A percentile compares a stretch with the other conserved stretches of the same genome.
Conservation (phyloP, 805 yeast genomes). For the Allodekkera sacchari region DNA sequence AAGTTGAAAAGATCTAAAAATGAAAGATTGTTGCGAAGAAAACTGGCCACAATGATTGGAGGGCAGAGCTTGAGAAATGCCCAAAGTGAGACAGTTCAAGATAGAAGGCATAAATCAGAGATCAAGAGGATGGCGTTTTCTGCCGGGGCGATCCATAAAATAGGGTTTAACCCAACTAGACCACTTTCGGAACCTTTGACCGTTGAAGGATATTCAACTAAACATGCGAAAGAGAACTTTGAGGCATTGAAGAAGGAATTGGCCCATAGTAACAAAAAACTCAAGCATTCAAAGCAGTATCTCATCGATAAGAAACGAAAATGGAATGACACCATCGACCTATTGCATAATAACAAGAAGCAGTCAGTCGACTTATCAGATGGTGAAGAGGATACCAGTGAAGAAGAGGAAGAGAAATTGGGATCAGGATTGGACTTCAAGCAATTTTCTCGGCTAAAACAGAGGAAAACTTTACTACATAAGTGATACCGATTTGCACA, state of each 20-base stretch:
- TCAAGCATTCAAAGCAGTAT: constrained; percentile 14
- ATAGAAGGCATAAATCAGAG: constrained; percentile 13
- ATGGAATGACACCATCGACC: constrained; percentile 8
- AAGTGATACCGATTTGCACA: not conserved
- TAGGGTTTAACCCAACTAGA: constrained; percentile 24
- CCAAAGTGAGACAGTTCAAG: constrained; percentile 12
- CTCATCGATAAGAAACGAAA: constrained; percentile 7
- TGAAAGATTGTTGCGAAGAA: constrained; percentile 23
- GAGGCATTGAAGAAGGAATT: constrained; percentile 7
- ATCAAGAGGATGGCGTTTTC: constrained; percentile 21
- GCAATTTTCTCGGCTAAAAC: not conserved
- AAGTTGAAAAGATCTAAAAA: constrained; percentile 30
- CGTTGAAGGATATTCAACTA: constrained; percentile 2
- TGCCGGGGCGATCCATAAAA: constrained; percentile 14
- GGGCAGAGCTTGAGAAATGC: constrained; percentile 13
- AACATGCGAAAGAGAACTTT: constrained; percentile 3
- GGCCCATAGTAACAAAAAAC: constrained; percentile 8
- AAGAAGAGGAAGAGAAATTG: constrained; percentile 1
- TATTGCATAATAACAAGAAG: not conserved
- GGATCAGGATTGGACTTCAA: too few species aligned
- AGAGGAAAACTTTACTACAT: too few species aligned
- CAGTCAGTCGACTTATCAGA: too few species aligned
- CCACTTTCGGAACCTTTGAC: constrained; percentile 17
- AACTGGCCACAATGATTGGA: constrained; percentile 21
- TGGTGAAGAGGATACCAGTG: not conserved